Evolutionary conservation across 257 asterid species (phyloP), one percentile per base, ranked within the genome.

Genomic region (Solanum pimpinellifolium): DNA sequence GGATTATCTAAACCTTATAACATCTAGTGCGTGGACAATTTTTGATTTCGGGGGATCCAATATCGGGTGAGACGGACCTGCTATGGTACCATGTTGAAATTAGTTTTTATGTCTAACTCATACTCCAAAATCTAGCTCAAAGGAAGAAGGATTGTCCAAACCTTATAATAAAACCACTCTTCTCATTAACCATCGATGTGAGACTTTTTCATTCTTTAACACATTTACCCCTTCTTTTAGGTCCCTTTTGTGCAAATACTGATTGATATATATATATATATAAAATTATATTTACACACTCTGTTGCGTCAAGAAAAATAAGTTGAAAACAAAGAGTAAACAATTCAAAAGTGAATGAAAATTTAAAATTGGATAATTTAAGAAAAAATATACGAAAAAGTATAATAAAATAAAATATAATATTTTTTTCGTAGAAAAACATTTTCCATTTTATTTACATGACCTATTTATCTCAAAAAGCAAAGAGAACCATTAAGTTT

Each of bases 81-180:
- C 35, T 33, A 1, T 33, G 35, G 1, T 33, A 33, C 5, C 35
- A 33, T 33, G 1, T 33, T 33, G 35, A 33, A 33, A 33, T 33
- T 4, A 4, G 0, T 0, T 0, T 1, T 33, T 33, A 33, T 0
- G 35, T 33, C 5, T 33, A 0, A 33, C 5, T 33, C 35, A 33
- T 1, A 33, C 35, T 0, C 1, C 1, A 33, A 33, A 33, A 33
- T 1, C 0, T 33, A 33, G 0, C 1, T 33, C 35, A 33, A 33
- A 33, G 1, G 5, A 1, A 33, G 35, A 0, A 33, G 5, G 5
- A 33, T 33, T 33, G 5, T 33, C 1, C 35, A 33, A 33, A 33
- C 35, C 5, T 33, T 33, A 33, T 33, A 33, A 33, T 5, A 1
- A 33, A 3, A 3, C 1, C 35, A 33, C 35, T 1, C 1, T 33